Evolutionary conservation across 2,329 filamentous ascomycete genomes (phyloP), one percentile per base, ranked within the genome.

Genomic region (Aspergillus quadricinctus): DNA sequence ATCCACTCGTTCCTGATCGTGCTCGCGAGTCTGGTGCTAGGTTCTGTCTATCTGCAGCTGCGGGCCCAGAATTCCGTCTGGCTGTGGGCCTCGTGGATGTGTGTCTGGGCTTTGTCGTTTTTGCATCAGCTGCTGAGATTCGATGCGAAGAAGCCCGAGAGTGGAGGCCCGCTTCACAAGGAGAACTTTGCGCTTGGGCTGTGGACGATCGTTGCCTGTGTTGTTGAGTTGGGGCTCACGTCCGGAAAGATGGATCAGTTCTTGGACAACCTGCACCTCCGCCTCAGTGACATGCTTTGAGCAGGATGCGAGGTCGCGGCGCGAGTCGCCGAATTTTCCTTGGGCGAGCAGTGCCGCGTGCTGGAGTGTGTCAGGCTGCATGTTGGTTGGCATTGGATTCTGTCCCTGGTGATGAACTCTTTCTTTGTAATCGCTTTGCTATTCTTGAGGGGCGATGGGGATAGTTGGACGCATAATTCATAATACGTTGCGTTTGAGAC

Each of bases 221-320:
- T 25, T 21, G 41, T 55, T 3, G 56, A 57, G 49, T 23, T 56
- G 19, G 37, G 21, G 14, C 28, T 60, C 52, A 57, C 14, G 11
- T 46, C 50, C 2, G 90, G 89, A 77, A 93, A 95, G 53, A 95
- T 84, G 5, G 14, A 17, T 37, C 14, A 37, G 5, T 37, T 37
- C 14, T 17, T 37, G 14, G 6, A 4, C 1, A 17, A 7, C 31
- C 2, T 2, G 14, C 5, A 6, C 31, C 17, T 37, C 31, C 31
- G 31, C 17, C 31, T 17, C 5, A 37, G 31, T 14, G 5, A 17
- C 17, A 17, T 17, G 17, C 31, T 17, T 11, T 17, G 14, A 17
- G 6, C 5, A 37, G 14, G 11, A 4, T 5, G 31, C 14, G 1
- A 17, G 14, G 14, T 37, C 31, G 14, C 7, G 14, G 31, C 31